A percentile compares a stretch with the other conserved stretches of the same genome.
Conservation (phyloP, 2,329 filamentous ascomycete species). For the Alternaria brassicicola region DNA sequence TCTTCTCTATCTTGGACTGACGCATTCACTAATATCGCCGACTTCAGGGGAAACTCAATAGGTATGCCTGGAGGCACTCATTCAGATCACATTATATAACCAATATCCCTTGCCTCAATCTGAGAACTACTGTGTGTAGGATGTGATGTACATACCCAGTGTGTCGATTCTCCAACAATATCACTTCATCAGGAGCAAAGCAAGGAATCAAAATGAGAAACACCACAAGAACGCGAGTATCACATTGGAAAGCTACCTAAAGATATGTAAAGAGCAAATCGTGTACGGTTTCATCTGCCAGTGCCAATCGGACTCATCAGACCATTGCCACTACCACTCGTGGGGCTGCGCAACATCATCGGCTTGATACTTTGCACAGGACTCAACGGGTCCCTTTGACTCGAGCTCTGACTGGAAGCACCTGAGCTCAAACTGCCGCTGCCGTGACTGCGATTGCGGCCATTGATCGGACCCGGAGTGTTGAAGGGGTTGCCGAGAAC, state of each 20-base stretch:
- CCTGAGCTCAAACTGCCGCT: constrained; percentile 56
- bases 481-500: constrained; percentile 47
- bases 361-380: constrained; percentile 44
- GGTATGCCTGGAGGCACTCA: no score
- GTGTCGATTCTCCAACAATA: no score
- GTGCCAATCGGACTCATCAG: constrained; percentile 42
- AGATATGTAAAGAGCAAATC: constrained; percentile 24
- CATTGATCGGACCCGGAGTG: constrained; percentile 47
- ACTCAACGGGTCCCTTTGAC: constrained; percentile 49
- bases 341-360: constrained; percentile 43
- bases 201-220: neutral
- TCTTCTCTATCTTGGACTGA: neutral
- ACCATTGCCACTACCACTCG: constrained; percentile 38
- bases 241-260: constrained; percentile 35
- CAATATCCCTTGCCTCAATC: no score
- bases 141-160: neutral
- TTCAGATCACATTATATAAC: no score
- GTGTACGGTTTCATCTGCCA: constrained; percentile 27
- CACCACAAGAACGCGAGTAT: constrained; percentile 32
- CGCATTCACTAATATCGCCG: no score
- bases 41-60: no score
- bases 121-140: neutral
- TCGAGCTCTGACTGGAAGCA: constrained; percentile 49
- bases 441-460: constrained; percentile 54
- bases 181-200: neutral